A percentile compares a stretch with the other conserved stretches of the same genome.
phyloP scores from a whole-genome alignment of 257 asterid species.

The Paraleonurus japonicus region DNA sequence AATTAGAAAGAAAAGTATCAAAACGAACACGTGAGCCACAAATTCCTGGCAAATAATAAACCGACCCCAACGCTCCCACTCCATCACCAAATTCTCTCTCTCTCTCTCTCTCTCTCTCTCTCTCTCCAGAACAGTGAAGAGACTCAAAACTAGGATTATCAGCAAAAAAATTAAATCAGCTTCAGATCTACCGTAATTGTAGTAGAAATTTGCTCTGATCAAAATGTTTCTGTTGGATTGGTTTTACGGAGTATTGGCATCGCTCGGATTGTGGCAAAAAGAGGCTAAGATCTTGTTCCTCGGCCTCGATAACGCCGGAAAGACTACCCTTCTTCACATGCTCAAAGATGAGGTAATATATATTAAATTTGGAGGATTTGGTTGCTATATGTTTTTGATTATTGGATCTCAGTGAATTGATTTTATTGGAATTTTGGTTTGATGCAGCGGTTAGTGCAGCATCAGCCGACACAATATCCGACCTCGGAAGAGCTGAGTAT shows the following conservation, averaged over 20 bases:
- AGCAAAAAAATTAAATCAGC: neutral
- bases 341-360: constrained; percentile 45
- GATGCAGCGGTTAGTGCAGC: constrained; percentile 51
- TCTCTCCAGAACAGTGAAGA: neutral
- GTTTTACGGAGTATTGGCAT: constrained; percentile 53
- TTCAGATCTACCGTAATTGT: constrained; percentile 27
- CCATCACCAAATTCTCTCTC: constrained; percentile 29
- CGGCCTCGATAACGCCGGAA: constrained; percentile 56
- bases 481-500: constrained; percentile 61
- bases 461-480: constrained; percentile 61
- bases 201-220: neutral
- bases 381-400: neutral
- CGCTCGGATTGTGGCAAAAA: constrained; percentile 51
- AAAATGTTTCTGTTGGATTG: constrained; percentile 46
- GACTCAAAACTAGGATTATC: neutral
- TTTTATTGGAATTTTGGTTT: constrained; percentile 18
- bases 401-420: constrained; percentile 26
- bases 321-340: constrained; percentile 46
- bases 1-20: neutral
- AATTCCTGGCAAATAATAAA: constrained; percentile 12
- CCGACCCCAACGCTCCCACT: constrained; percentile 8
- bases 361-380: neutral
- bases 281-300: constrained; percentile 53
- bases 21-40: constrained; percentile 26
- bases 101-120: constrained; percentile 26